These are phyloP conservation scores for Aspergillus conjunctus DNA, from an alignment of 495 filamentous ascomycete genomes.

Conservation along the genomic window DNA sequence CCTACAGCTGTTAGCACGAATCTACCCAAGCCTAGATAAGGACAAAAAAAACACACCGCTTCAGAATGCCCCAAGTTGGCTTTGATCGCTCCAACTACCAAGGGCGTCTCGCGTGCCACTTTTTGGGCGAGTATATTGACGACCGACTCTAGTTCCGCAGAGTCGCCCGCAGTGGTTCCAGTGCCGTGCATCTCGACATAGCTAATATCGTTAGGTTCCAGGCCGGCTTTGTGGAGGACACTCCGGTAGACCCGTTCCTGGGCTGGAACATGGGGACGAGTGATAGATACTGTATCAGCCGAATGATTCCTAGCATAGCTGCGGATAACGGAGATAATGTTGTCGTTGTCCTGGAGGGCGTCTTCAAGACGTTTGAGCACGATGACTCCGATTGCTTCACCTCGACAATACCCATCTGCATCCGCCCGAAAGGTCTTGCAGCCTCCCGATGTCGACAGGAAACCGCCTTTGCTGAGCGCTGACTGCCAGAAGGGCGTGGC, in stretches of 20 bases:
- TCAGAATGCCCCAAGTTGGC: background rate
- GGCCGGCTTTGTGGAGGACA: background rate
- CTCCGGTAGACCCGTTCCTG: background rate
- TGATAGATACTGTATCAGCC: background rate
- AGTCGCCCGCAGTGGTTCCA: background rate
- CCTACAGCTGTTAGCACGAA: background rate
- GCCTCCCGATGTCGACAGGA: slow-evolving; percentile 2
- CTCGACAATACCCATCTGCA: slow-evolving; percentile 13
- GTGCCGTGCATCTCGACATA: background rate
- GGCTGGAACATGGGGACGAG: background rate
- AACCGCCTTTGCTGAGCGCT: background rate
- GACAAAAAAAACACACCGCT: background rate
- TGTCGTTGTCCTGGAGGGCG: slow-evolving; percentile 7
- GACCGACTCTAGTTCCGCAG: background rate
- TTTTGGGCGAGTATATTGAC: background rate
- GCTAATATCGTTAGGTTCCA: background rate
- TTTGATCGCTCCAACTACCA: background rate
- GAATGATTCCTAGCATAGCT: background rate
- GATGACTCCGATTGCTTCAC: slow-evolving; percentile 6
- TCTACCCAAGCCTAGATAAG: background rate
- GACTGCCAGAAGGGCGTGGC: background rate
- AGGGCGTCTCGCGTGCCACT: background rate
- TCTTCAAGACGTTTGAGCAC: slow-evolving; percentile 12
- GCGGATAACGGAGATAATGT: slow-evolving; percentile 9
- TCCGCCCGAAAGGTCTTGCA: slow-evolving; percentile 8